A percentile compares a stretch with the other conserved stretches of the same genome.
Evolutionary conservation across 2,329 filamentous ascomycete genomes (phyloP).

Genomic region (Cladosporium sp.): DNA sequence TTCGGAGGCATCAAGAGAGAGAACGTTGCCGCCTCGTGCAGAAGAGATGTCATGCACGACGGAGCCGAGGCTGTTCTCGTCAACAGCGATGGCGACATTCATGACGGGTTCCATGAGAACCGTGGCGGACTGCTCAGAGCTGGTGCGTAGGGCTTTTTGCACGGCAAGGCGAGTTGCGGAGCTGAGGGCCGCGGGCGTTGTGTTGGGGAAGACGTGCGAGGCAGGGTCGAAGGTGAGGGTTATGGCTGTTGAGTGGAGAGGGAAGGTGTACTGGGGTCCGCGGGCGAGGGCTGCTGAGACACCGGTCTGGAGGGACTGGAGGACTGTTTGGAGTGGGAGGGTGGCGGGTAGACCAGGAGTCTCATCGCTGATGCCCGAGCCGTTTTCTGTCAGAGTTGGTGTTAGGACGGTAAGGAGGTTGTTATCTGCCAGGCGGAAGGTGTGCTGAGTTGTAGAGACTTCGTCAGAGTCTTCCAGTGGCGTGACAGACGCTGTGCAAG

Average conservation of each 20-base stretch:
- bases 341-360: conserved; percentile 51
- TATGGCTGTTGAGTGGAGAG: conserved; percentile 71
- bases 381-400: conserved; percentile 45
- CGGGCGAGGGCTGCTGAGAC: conserved; percentile 77
- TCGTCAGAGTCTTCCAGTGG: conserved; percentile 45
- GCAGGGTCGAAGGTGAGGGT: conserved; percentile 63
- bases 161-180: conserved; percentile 66
- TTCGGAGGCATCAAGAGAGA: conserved; percentile 61
- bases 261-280: conserved; percentile 75
- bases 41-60: conserved; percentile 80
- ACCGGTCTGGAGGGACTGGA: conserved; percentile 66
- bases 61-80: conserved; percentile 73
- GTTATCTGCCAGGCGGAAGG: conserved; percentile 54
- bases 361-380: conserved; percentile 37
- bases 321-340: conserved; percentile 46
- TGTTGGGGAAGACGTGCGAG: conserved; percentile 63
- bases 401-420: conserved; percentile 60
- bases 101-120: conserved; percentile 90
- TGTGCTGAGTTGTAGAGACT: conserved; percentile 27
- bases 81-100: conserved; percentile 79
- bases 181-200: conserved; percentile 62
- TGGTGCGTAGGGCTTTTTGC: conserved; percentile 62
- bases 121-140: conserved; percentile 49
- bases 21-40: conserved; percentile 66
- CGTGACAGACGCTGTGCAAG: conserved; percentile 65